Evolutionary conservation across 495 filamentous ascomycete genomes (phyloP).

Genomic region (Cercophora newfieldiana): DNA sequence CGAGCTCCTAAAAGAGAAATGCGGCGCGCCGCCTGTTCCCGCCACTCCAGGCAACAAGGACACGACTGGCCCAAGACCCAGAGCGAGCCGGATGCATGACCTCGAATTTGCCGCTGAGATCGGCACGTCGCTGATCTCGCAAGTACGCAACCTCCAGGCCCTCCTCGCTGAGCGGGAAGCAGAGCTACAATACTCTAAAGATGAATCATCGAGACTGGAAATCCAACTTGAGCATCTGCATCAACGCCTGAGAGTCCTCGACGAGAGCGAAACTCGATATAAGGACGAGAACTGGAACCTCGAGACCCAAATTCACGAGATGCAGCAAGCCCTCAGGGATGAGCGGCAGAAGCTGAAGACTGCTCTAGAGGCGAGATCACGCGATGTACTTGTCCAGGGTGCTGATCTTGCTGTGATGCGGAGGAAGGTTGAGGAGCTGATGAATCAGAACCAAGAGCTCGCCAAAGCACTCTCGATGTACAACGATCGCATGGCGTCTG

Average conservation of each 20-base stretch:
- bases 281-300: conserved; percentile 98
- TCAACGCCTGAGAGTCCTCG: conserved; percentile 73
- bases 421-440: conserved; percentile 80
- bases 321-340: conserved; percentile 67
- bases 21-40: no score
- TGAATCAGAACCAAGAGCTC: conserved; percentile 82
- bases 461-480: conserved; percentile 70
- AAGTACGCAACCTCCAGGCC: conserved; percentile 84
- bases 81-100: conserved; percentile 78
- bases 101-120: conserved; percentile 97
- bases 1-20: no score
- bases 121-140: conserved; percentile 81
- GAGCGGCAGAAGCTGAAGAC: conserved; percentile 81
- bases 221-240: conserved; percentile 75
- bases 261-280: conserved; percentile 91
- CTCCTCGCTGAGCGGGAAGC: conserved; percentile 86
- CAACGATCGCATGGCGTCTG: conserved; percentile 66
- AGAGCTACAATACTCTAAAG: conserved; percentile 66
- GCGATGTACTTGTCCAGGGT: conserved; percentile 71
- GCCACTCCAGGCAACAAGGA: no score
- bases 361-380: conserved; percentile 75
- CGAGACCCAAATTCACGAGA: conserved; percentile 83
- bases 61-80: no score
- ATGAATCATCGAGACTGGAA: conserved; percentile 76
- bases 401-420: conserved; percentile 71